phyloP scores from a whole-genome alignment of 305 asterid species.

The Caryopteris hybrid region DNA sequence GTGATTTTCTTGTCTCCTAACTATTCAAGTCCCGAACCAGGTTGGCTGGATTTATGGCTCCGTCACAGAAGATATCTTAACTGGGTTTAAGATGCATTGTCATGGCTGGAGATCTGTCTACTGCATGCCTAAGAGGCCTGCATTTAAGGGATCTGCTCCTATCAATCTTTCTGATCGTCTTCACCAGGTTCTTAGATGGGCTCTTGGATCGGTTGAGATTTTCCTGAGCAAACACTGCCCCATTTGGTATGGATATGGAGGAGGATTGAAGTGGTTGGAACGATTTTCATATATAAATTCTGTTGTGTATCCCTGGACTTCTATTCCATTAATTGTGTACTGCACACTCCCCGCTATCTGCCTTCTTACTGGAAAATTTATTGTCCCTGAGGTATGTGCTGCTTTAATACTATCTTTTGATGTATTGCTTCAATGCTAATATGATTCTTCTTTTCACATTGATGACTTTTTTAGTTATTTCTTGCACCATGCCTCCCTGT shows the following conservation, averaged over 20 bases:
- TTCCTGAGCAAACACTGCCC: constrained; percentile 83
- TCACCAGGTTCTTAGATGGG: constrained; percentile 93
- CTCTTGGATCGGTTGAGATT: constrained; percentile 89
- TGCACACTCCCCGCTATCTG: constrained; percentile 86
- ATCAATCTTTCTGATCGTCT: constrained; percentile 88
- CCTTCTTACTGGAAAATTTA: constrained; percentile 77
- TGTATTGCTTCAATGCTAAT: background rate
- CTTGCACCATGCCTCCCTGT: too few relatives aligned
- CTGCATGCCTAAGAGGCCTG: constrained; percentile 76
- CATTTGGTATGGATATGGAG: constrained; percentile 85
- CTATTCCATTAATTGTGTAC: constrained; percentile 73
- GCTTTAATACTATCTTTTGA: background rate
- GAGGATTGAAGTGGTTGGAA: constrained; percentile 77
- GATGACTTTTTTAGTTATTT: too few relatives aligned
- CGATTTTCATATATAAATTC: constrained; percentile 76
- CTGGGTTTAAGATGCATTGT: constrained; percentile 92
- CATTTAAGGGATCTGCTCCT: constrained; percentile 87
- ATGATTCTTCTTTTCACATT: background rate
- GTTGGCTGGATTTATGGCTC: constrained; percentile 95
- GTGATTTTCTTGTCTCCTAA: background rate
- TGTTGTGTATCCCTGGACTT: constrained; percentile 82
- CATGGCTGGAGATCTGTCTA: constrained; percentile 91
- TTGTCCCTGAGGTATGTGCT: constrained; percentile 71
- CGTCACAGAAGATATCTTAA: constrained; percentile 80
- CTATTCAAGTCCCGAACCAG: constrained; percentile 26